Percentiles rank a stretch among this genome's conserved stretches.
These are phyloP conservation scores for Trichoderma erinaceum DNA, from an alignment of 495 filamentous ascomycete species.

Conservation along the genomic window DNA sequence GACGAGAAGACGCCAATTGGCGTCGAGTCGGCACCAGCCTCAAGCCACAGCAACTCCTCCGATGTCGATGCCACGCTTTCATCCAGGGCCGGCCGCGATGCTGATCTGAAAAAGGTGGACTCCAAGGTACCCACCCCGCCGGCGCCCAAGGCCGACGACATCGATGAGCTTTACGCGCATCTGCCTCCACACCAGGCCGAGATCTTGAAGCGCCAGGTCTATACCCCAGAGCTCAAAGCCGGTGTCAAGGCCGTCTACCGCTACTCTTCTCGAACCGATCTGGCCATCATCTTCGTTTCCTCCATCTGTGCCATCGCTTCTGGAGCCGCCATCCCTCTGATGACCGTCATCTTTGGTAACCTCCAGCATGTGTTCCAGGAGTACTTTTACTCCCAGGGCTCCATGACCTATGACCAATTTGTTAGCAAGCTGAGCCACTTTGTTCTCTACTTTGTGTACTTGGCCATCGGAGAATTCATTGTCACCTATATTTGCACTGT, in stretches of 20 bases:
- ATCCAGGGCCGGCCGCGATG: background rate
- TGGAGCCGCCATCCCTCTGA: constrained; percentile 77
- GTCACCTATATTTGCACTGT: constrained; percentile 71
- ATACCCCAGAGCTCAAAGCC: constrained; percentile 54
- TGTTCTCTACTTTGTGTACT: constrained; percentile 78
- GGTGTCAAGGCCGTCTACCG: constrained; percentile 60
- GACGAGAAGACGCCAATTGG: background rate
- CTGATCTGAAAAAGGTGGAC: constrained; percentile 43
- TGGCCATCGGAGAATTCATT: constrained; percentile 72
- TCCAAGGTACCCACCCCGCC: constrained; percentile 33
- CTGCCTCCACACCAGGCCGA: constrained; percentile 41
- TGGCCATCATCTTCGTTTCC: constrained; percentile 63
- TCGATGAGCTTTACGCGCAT: constrained; percentile 49
- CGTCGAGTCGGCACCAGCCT: constrained; percentile 14
- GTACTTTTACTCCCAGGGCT: constrained; percentile 45
- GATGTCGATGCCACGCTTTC: constrained; percentile 24
- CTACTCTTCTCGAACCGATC: constrained; percentile 60
- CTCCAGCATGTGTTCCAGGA: constrained; percentile 66
- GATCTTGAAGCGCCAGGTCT: constrained; percentile 58
- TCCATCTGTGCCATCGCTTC: constrained; percentile 64
- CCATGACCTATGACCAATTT: constrained; percentile 44
- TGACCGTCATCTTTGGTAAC: constrained; percentile 81
- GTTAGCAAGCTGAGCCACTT: constrained; percentile 50
- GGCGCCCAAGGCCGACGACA: constrained; percentile 29
- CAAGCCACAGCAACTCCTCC: constrained; percentile 30